Evolutionary conservation across 2,329 filamentous ascomycete genomes (phyloP).

Genomic region (Aureobasidium sp.): DNA sequence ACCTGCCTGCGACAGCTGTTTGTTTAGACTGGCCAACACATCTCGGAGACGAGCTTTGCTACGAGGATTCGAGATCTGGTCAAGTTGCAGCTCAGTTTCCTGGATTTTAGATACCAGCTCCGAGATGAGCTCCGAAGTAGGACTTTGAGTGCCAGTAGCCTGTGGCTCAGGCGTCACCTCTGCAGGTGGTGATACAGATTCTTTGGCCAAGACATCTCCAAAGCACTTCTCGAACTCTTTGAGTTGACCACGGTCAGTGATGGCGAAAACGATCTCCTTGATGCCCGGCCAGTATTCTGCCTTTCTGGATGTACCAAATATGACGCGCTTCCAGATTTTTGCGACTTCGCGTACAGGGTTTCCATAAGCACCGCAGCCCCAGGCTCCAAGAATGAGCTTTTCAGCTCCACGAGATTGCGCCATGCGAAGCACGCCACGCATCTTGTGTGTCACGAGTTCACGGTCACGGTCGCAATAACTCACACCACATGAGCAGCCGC

Average conservation of each 20-base stretch:
- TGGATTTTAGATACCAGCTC: conserved; percentile 26
- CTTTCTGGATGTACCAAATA: conserved; percentile 26
- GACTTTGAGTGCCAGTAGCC: neutral
- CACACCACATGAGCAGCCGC: conserved; percentile 32
- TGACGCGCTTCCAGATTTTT: conserved; percentile 44
- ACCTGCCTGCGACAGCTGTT: conserved; percentile 27
- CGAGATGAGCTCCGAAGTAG: conserved; percentile 16
- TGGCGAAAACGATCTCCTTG: conserved; percentile 52
- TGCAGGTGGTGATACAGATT: conserved; percentile 15
- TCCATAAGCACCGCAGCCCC: conserved; percentile 58
- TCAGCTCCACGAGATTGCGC: conserved; percentile 39
- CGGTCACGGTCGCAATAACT: conserved; percentile 41
- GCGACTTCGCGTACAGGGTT: conserved; percentile 56
- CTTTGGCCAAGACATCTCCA: conserved; percentile 27
- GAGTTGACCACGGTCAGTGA: conserved; percentile 47
- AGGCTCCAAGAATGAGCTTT: conserved; percentile 53
- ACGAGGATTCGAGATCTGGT: conserved; percentile 26
- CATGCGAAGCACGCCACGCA: conserved; percentile 51
- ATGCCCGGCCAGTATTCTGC: conserved; percentile 38
- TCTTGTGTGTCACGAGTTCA: conserved; percentile 47
- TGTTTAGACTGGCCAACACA: conserved; percentile 26
- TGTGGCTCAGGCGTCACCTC: conserved; percentile 1
- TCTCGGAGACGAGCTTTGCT: conserved; percentile 26
- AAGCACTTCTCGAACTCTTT: conserved; percentile 46
- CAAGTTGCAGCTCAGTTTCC: conserved; percentile 29